These are phyloP conservation scores for Suillus variegatus DNA, from an alignment of 768 basidiomycete species.

Conservation along the genomic window DNA sequence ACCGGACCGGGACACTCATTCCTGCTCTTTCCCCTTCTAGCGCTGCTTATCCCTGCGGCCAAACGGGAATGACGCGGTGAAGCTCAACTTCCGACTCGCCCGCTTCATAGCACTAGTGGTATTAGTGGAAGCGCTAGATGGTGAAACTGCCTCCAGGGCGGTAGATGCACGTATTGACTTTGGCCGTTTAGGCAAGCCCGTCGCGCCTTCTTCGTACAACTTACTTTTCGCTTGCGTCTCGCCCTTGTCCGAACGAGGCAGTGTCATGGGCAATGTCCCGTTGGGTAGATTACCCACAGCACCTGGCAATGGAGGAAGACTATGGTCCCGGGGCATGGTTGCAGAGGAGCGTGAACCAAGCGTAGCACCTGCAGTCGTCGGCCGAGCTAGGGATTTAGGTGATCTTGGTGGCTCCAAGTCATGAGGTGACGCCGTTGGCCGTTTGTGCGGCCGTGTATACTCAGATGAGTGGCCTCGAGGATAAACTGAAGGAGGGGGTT, in stretches of 20 bases:
- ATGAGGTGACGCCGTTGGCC: conserved; percentile 10
- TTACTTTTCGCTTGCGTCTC: conserved; percentile 10
- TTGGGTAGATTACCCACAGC: background rate
- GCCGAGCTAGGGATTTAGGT: conserved; percentile 30
- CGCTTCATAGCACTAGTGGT: conserved; percentile 15
- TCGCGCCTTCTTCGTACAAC: background rate
- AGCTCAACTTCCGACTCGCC: conserved; percentile 66
- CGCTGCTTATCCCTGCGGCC: conserved; percentile 54
- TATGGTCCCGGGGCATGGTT: conserved; percentile 17
- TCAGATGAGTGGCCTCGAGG: conserved; percentile 22
- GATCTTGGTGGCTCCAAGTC: conserved; percentile 4
- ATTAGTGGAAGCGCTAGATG: conserved; percentile 31
- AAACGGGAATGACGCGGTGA: conserved; percentile 60
- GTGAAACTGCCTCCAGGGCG: conserved; percentile 15
- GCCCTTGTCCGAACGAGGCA: conserved; percentile 4
- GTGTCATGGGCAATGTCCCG: background rate
- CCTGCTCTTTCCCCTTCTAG: conserved; percentile 40
- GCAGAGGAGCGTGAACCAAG: conserved; percentile 21
- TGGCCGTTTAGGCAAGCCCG: conserved; percentile 16
- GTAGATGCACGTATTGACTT: conserved; percentile 30
- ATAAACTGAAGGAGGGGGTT: conserved; percentile 21
- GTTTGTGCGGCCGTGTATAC: conserved; percentile 13
- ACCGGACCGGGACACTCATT: conserved; percentile 14
- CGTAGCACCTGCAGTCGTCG: conserved; percentile 42
- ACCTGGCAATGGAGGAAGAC: conserved; percentile 9